These are phyloP conservation scores for Aureobasidium sp. DNA, from an alignment of 2,329 filamentous ascomycete genomes.

Conservation along the genomic window DNA sequence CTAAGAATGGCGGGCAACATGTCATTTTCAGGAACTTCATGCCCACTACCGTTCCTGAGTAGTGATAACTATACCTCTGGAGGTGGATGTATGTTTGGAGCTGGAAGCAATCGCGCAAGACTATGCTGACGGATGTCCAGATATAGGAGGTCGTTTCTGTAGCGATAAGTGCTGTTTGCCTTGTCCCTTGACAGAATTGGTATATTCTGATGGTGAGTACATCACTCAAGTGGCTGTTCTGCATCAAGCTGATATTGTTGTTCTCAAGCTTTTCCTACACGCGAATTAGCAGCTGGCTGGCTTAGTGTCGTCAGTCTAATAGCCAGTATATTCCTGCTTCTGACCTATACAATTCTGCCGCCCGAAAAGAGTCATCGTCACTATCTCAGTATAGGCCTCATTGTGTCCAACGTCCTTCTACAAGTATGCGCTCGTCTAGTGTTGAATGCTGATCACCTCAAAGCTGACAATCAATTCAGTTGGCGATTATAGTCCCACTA, in stretches of 20 bases:
- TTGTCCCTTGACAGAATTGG: slow-evolving; percentile 73
- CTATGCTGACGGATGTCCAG: slow-evolving; percentile 23
- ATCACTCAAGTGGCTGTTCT: background rate
- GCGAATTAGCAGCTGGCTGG: slow-evolving; percentile 64
- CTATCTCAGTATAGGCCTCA: slow-evolving; percentile 75
- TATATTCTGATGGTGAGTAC: slow-evolving; percentile 43
- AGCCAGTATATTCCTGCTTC: slow-evolving; percentile 62
- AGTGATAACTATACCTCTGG: slow-evolving; percentile 11
- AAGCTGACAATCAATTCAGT: slow-evolving; percentile 33
- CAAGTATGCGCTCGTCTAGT: slow-evolving; percentile 47
- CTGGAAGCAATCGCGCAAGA: background rate
- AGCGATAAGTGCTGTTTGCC: slow-evolving; percentile 66
- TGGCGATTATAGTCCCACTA: slow-evolving; percentile 75
- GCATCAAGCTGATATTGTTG: background rate
- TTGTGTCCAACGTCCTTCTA: slow-evolving; percentile 61
- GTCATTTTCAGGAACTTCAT: slow-evolving; percentile 3
- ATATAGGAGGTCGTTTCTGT: slow-evolving; percentile 45
- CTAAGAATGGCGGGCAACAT: background rate
- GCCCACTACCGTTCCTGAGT: slow-evolving; percentile 15
- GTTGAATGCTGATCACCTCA: background rate
- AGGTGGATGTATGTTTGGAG: background rate
- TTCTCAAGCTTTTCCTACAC: slow-evolving; percentile 11
- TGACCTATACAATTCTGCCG: slow-evolving; percentile 71
- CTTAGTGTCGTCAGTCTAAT: slow-evolving; percentile 63
- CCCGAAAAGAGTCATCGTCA: slow-evolving; percentile 79